Base-by-base conservation (phyloP, 2,329 filamentous ascomycete species). In the Periconia sp. region DNA sequence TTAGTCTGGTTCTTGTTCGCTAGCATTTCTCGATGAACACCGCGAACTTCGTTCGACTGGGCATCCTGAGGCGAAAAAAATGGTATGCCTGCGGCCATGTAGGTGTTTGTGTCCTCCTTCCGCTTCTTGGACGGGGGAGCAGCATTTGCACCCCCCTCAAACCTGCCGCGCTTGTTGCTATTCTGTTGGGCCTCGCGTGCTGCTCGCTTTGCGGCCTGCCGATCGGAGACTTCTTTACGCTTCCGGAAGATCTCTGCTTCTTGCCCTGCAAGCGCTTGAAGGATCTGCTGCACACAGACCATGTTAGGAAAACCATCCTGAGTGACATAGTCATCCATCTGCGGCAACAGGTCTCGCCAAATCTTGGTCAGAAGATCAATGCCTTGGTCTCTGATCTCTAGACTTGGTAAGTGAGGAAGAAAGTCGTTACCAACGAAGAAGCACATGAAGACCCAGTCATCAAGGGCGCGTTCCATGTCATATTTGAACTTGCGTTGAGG, bases 351-450 rank as follows among this genome's bases (percentile, higher is more conserved):
- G 56, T 96, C 91, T 65, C 89, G 87, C 94, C 95, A 99, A 42
- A 99, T 94, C n/a, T 89, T 87, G 54, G 92, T 95, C 42, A 99
- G 78, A 1, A 92, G 95, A 66, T 99, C 92, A 64, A 99, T 99
- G 35, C 92, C 92, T 66, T 96, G 92, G 65, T 99, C 94, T 48
- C 94, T 85, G 68, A 99, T 97, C 69, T 97, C 94, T 45, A 99
- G 80, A 61, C 92, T 95, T n/a, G 94, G 94, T 45, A 99, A 78
- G 78, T 99, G 94, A 36, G 94, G 94, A 56, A 99, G 75, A 74
- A 99, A 99, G 76, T 99, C 95, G 71, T 99, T 99, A 56, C 92
- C 92, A 43, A 97, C 92, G 68, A 97, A 97, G 75, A 95, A 97
- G 74, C 92, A 97, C 85, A 97, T 94, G 70, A 97, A 97, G 11